Conservation (phyloP, 2,329 filamentous ascomycete genomes). For the Immersiporthe knoxdaviesiana region DNA sequence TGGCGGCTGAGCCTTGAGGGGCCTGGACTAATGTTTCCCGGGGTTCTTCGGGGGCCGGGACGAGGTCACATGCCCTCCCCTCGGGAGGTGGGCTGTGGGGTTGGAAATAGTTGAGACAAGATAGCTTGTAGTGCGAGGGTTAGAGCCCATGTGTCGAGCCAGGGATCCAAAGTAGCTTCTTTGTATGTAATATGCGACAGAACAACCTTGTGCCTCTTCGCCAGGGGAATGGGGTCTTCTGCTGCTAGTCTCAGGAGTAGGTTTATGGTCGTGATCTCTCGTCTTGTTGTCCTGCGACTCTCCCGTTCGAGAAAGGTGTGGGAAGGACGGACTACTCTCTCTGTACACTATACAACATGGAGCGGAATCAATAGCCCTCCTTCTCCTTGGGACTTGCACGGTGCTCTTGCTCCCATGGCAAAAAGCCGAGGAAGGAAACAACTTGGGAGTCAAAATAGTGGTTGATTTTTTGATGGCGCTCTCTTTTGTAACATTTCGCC, state of each 20-base stretch:
- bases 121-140: not conserved
- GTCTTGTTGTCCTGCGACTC: not conserved
- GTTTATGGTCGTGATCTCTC: not conserved
- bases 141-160: not conserved
- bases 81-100: not conserved
- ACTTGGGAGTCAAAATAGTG: not conserved
- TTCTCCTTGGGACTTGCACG: not conserved
- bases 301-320: no score
- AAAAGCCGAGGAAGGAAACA: not conserved
- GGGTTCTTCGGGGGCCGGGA: not conserved
- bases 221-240: no score
- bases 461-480: slow-evolving; percentile 10
- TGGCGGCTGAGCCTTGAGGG: not conserved
- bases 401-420: no score
- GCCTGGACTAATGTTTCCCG: no score
- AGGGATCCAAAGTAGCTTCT: not conserved
- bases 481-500: slow-evolving; percentile 8
- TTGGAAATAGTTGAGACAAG: not conserved
- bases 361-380: not conserved
- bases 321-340: no score
- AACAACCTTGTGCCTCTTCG: not conserved
- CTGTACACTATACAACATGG: not conserved
- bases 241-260: not conserved
- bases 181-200: not conserved
- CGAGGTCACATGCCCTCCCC: not conserved